A percentile compares a stretch with the other conserved stretches of the same genome.
Conservation (phyloP, 805 yeast genomes). For the Saccharomycopsis schoenii region DNA sequence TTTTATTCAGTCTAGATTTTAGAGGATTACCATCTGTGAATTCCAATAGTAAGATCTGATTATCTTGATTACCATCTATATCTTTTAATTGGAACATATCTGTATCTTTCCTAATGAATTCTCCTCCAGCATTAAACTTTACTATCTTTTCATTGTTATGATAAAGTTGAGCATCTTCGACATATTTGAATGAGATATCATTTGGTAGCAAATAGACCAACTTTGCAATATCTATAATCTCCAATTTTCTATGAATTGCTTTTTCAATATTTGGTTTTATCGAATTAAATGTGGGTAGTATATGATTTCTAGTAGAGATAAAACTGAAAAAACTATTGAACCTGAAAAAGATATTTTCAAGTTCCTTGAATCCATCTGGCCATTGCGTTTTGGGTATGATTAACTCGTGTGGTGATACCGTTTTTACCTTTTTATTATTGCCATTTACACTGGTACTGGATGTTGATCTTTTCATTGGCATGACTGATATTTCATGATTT, state of each 20-base stretch:
- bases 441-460: background rate
- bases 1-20: slow-evolving; percentile 38
- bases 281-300: slow-evolving; percentile 46
- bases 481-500: background rate
- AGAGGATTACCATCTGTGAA: slow-evolving; percentile 58
- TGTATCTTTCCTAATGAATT: slow-evolving; percentile 46
- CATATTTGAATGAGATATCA: slow-evolving; percentile 62
- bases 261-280: slow-evolving; percentile 43
- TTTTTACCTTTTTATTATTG: background rate
- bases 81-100: slow-evolving; percentile 42
- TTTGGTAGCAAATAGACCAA: slow-evolving; percentile 54
- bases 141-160: slow-evolving; percentile 24
- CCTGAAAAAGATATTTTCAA: slow-evolving; percentile 40
- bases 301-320: slow-evolving; percentile 48
- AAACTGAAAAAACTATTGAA: slow-evolving; percentile 55
- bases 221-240: slow-evolving; percentile 50
- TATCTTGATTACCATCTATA: slow-evolving; percentile 26
- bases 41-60: slow-evolving; percentile 61
- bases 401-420: background rate
- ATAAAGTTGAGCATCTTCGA: slow-evolving; percentile 62
- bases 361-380: slow-evolving; percentile 29
- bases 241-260: slow-evolving; percentile 35
- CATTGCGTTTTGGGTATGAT: slow-evolving; percentile 16
- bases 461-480: background rate
- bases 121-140: slow-evolving; percentile 32